A percentile compares a stretch with the other conserved stretches of the same genome.
These are phyloP conservation scores for Rhododendron ovatum DNA, from an alignment of 148 eudicot genomes.

Conservation along the genomic window DNA sequence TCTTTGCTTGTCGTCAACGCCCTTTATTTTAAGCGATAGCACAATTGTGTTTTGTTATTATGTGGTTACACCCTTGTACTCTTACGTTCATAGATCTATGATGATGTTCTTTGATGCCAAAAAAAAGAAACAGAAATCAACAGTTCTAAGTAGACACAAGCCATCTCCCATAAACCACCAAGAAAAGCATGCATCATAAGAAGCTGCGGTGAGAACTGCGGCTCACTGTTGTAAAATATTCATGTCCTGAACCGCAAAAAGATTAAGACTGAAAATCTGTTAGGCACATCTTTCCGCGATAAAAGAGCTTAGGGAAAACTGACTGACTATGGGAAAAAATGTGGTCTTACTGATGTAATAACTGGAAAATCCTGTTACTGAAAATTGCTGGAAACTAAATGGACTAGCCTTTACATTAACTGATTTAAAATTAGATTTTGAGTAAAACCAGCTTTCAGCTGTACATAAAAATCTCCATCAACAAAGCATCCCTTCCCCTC, in stretches of 20 bases:
- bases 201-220: not conserved
- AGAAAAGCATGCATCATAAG: not conserved
- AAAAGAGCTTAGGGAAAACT: not conserved
- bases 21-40: no score
- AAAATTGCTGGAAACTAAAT: not conserved
- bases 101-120: no score
- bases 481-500: not conserved
- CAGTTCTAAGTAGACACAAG: no score
- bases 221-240: not conserved
- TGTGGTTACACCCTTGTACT: no score
- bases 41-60: no score
- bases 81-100: no score
- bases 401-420: not conserved
- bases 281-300: not conserved
- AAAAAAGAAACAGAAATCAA: no score
- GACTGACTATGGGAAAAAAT: not conserved
- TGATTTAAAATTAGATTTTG: not conserved
- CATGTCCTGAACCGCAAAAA: not conserved
- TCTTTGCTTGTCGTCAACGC: no score
- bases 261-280: not conserved
- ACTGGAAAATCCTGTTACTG: not conserved
- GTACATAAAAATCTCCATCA: constrained; percentile 20
- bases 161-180: not conserved
- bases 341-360: not conserved
- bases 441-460: constrained; percentile 16